Evolutionary conservation across 345 rosid species (phyloP), one percentile per base, ranked within the genome.

Genomic region (Microthlaspi erraticum): DNA sequence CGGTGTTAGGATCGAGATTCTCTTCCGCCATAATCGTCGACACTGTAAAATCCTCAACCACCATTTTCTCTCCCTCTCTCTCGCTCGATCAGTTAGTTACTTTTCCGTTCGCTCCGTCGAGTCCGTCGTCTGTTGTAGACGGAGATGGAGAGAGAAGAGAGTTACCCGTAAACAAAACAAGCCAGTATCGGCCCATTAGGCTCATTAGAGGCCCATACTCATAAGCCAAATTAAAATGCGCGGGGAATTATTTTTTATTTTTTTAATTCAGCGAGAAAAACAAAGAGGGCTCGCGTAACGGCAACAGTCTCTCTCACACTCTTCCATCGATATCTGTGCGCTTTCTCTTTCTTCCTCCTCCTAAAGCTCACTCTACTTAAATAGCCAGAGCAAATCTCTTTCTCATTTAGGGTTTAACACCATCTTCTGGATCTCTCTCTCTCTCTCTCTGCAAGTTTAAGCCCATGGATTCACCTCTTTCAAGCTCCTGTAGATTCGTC

Each of bases 261-360:
- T 42, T 33, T 42, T 43, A 39, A 32, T 26, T 26, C 23, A 52
- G 61, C 52, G 77, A 53, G 19, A 49, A 48, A 65, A 56, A 46
- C 77, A 31, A 56, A 56, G 71, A 56, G 20, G 64, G 41, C 7
- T 65, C 60, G 66, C 71, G 77, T 66, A 73, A 73, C 67, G 77
- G 72, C 68, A 74, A 67, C 68, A 18, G 38, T 50, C 61, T 58
- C 45, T 65, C 44, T 50, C 66, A 4, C 56, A 10, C 52, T 34
- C 50, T 51, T 12, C 3, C 23, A 46, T 72, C 36, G 71, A 48
- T 57, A 64, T 36, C 18, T 73, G 77, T 73, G 77, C 68, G 14
- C 17, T 57, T 1, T 73, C 72, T 33, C 54, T 51, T 12, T 67
- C 52, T 66, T 14, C 50, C 61, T 42, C 20, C 19, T 20, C 6